phyloP scores from a whole-genome alignment of 441 rosid species.

The Melastoma candidum region DNA sequence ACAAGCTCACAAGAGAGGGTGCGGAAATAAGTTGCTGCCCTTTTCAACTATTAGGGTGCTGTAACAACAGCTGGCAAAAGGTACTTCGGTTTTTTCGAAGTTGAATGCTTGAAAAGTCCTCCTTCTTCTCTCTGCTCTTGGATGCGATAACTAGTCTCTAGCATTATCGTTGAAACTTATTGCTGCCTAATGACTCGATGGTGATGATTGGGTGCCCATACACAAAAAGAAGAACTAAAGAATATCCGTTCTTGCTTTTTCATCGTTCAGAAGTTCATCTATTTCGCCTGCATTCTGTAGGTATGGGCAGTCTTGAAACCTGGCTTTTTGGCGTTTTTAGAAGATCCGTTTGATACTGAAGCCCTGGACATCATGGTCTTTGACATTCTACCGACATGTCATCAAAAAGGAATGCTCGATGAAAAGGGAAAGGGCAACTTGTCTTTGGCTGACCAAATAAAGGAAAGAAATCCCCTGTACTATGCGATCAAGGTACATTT shows the following conservation, averaged over 20 bases:
- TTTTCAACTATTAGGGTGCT: no score
- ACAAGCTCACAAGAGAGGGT: no score
- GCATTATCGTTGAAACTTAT: no score
- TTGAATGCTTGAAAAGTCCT: background rate
- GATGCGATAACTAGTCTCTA: no score
- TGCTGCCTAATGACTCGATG: no score
- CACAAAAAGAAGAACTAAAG: no score
- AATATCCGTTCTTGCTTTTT: background rate
- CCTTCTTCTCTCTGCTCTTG: background rate
- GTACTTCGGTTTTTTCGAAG: background rate
- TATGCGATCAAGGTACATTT: conserved; percentile 68
- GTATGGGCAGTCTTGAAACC: conserved; percentile 99
- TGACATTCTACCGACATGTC: conserved; percentile 77
- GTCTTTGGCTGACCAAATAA: conserved; percentile 73
- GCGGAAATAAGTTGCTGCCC: no score
- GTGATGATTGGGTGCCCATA: no score
- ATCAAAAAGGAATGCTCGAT: conserved; percentile 16
- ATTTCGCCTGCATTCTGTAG: conserved; percentile 28
- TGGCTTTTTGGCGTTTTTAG: conserved; percentile 90
- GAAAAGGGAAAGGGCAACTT: conserved; percentile 74
- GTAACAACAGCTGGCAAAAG: no score
- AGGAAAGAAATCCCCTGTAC: conserved; percentile 88
- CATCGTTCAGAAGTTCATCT: background rate
- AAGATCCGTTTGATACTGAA: conserved; percentile 77
- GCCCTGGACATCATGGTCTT: conserved; percentile 89